Conservation (phyloP, 2,329 filamentous ascomycete species). For the Pseudonectria foliicola region DNA sequence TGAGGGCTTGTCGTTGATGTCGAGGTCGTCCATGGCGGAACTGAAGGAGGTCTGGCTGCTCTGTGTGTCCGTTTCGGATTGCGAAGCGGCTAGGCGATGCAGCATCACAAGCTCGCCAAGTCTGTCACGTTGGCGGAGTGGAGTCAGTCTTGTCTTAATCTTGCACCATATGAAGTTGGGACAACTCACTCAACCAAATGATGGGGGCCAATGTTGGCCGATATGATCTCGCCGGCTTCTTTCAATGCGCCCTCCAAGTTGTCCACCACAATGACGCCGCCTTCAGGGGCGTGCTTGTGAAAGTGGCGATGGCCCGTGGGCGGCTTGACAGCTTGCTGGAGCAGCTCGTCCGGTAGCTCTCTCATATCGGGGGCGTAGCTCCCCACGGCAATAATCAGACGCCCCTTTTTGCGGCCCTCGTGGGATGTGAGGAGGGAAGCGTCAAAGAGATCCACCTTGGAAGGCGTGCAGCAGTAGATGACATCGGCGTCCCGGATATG, state of each 20-base stretch:
- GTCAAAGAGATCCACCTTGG: slow-evolving; percentile 68
- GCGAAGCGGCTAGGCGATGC: slow-evolving; percentile 36
- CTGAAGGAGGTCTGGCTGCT: slow-evolving; percentile 23
- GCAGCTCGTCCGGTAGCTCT: slow-evolving; percentile 71
- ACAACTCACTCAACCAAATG: slow-evolving; percentile 75
- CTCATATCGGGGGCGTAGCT: slow-evolving; percentile 67
- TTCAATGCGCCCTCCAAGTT: slow-evolving; percentile 72
- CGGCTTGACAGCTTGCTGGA: slow-evolving; percentile 53
- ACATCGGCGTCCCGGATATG: slow-evolving; percentile 67
- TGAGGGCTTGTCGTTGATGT: slow-evolving; percentile 29
- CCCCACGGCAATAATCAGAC: slow-evolving; percentile 67
- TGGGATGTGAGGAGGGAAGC: slow-evolving; percentile 61
- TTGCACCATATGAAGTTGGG: not conserved
- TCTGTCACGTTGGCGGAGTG: slow-evolving; percentile 28
- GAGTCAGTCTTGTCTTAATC: not conserved
- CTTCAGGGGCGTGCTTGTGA: slow-evolving; percentile 59
- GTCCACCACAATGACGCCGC: slow-evolving; percentile 63
- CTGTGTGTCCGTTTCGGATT: slow-evolving; percentile 29
- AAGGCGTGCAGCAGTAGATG: slow-evolving; percentile 85
- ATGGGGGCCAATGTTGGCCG: slow-evolving; percentile 63
- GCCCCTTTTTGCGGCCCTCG: slow-evolving; percentile 61
- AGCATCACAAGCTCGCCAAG: slow-evolving; percentile 73
- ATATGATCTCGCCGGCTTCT: slow-evolving; percentile 81
- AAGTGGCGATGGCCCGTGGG: slow-evolving; percentile 48
- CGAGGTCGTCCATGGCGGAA: slow-evolving; percentile 29